These are phyloP conservation scores for Inosperma sp. DNA, from an alignment of 768 basidiomycete genomes.

Conservation along the genomic window DNA sequence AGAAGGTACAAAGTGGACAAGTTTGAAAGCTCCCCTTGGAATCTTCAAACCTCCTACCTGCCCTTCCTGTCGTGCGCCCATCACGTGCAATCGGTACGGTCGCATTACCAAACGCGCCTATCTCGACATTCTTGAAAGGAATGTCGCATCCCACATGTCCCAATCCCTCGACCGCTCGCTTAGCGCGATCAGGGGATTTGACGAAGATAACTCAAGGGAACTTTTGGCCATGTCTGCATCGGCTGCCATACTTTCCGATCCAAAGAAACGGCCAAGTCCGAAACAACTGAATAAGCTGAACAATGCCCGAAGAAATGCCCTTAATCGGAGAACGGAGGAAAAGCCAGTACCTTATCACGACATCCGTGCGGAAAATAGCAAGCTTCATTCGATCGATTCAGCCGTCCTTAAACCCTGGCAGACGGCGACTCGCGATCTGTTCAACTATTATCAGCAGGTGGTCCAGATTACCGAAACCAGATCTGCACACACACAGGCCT, in stretches of 20 bases:
- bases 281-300: conserved; percentile 3
- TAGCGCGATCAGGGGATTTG: conserved; percentile 25
- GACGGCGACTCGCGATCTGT: conserved; percentile 31
- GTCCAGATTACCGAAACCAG: conserved; percentile 41
- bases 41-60: conserved; percentile 45
- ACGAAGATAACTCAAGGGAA: conserved; percentile 21
- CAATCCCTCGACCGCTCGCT: conserved; percentile 33
- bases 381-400: conserved; percentile 12
- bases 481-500: conserved; percentile 54
- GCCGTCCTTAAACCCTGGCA: conserved; percentile 32
- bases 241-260: not conserved
- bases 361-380: conserved; percentile 8
- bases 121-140: conserved; percentile 62
- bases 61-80: conserved; percentile 55
- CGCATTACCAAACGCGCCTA: conserved; percentile 57
- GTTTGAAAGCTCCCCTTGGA: conserved; percentile 40
- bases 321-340: conserved; percentile 7
- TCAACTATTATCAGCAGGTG: conserved; percentile 37
- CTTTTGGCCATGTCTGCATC: conserved; percentile 17
- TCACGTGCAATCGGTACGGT: conserved; percentile 57
- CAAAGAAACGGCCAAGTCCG: not conserved
- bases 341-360: conserved; percentile 1
- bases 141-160: conserved; percentile 52
- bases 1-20: conserved; percentile 41
- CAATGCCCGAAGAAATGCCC: not conserved